phyloP scores from a whole-genome alignment of 495 filamentous ascomycete genomes.

The Hypoxylon cercidicola region DNA sequence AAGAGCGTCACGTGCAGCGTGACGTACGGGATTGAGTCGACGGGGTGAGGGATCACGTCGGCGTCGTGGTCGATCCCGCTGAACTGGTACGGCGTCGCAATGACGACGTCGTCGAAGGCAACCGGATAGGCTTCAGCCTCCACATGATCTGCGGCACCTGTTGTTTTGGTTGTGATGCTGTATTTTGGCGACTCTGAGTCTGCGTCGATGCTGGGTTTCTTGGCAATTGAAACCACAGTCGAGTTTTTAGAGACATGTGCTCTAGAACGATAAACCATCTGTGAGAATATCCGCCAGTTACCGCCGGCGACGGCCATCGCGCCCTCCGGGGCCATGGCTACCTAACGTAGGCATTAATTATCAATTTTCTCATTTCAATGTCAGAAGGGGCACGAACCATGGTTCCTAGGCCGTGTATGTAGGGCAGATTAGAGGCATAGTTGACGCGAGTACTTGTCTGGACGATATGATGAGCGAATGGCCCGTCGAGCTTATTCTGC shows the following conservation, averaged over 20 bases:
- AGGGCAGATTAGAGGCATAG: constrained; percentile 86
- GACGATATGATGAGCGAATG: constrained; percentile 84
- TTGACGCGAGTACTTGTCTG: constrained; percentile 95
- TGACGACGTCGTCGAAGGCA: constrained; percentile 79
- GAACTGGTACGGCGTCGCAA: constrained; percentile 82
- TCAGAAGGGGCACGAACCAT: constrained; percentile 72
- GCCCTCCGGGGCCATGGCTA: constrained; percentile 83
- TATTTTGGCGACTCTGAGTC: constrained; percentile 53
- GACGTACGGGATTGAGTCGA: constrained; percentile 82
- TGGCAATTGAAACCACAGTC: constrained; percentile 68
- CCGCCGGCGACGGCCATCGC: constrained; percentile 83
- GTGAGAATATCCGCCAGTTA: constrained; percentile 94
- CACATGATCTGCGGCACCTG: constrained; percentile 30
- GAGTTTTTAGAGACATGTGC: constrained; percentile 75
- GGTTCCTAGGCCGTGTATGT: constrained; percentile 89
- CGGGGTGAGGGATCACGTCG: constrained; percentile 60
- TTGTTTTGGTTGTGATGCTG: constrained; percentile 56
- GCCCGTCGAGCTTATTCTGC: constrained; percentile 71
- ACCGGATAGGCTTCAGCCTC: constrained; percentile 47
- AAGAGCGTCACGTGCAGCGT: constrained; percentile 89
- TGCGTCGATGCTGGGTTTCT: constrained; percentile 44
- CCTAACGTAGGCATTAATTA: constrained; percentile 38
- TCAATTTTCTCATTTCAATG: no score
- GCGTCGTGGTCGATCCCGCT: constrained; percentile 65
- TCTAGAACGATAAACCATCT: constrained; percentile 74